Evolutionary conservation across 2,329 filamentous ascomycete genomes (phyloP).

Genomic region (Sclerotinia borealis): DNA sequence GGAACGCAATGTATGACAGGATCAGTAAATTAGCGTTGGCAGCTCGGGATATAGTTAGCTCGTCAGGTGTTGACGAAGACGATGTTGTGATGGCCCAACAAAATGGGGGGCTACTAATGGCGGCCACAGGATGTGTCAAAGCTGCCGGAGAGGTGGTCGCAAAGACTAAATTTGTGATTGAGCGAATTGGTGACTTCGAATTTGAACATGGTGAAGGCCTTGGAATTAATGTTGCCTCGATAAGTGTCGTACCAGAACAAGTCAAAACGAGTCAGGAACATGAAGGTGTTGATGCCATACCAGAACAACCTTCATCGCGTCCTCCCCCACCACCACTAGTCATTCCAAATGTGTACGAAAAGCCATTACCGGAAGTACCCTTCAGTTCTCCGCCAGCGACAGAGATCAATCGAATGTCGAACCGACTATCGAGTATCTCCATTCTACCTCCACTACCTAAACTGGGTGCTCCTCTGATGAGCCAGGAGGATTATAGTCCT

Average conservation of each 20-base stretch:
- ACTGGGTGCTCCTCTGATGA: conserved; percentile 46
- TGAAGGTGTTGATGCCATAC: conserved; percentile 6
- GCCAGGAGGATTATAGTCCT: conserved; percentile 44
- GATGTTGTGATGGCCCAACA: conserved; percentile 77
- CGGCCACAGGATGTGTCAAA: conserved; percentile 82
- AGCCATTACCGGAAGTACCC: conserved; percentile 63
- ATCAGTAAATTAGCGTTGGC: conserved; percentile 76
- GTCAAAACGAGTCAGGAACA: conserved; percentile 22
- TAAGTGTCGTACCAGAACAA: conserved; percentile 31
- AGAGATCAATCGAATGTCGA: conserved; percentile 27
- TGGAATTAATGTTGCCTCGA: conserved; percentile 42
- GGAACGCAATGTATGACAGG: conserved; percentile 69
- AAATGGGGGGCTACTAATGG: conserved; percentile 66
- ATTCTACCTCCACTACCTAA: conserved; percentile 52
- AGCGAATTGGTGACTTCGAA: conserved; percentile 87
- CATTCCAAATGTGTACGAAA: conserved; percentile 48
- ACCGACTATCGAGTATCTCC: conserved; percentile 42
- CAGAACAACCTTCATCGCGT: conserved; percentile 31
- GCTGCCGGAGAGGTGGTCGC: conserved; percentile 87
- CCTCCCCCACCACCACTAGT: conserved; percentile 41
- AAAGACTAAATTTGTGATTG: conserved; percentile 78
- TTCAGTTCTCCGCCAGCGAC: conserved; percentile 31
- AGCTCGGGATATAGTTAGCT: conserved; percentile 71
- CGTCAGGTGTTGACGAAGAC: conserved; percentile 58
- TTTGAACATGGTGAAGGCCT: conserved; percentile 51